Evolutionary conservation across 2,329 filamentous ascomycete genomes (phyloP).

Genomic region (Mollisia scopiformis): DNA sequence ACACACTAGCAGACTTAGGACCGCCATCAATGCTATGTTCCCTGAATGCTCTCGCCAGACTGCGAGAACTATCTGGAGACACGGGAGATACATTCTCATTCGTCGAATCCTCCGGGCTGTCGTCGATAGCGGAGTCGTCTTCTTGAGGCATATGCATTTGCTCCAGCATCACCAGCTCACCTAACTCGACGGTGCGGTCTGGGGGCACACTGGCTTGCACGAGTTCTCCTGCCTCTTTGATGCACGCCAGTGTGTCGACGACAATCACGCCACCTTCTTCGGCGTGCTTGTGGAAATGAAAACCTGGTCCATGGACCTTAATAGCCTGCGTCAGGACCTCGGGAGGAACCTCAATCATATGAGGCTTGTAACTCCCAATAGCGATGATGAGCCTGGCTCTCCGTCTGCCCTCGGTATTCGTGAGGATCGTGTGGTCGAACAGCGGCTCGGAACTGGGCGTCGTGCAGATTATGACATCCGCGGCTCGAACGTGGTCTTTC

Average conservation of each 20-base stretch:
- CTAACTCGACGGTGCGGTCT: constrained; percentile 82
- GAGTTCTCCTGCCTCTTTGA: constrained; percentile 86
- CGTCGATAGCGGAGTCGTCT: constrained; percentile 20
- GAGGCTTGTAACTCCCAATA: constrained; percentile 68
- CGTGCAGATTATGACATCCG: constrained; percentile 87
- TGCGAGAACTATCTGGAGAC: constrained; percentile 10
- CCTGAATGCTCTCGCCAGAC: constrained; percentile 17
- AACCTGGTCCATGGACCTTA: constrained; percentile 53
- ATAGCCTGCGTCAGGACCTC: constrained; percentile 71
- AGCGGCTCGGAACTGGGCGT: constrained; percentile 76
- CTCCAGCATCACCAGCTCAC: constrained; percentile 73
- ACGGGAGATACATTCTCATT: background rate
- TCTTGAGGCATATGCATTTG: constrained; percentile 18
- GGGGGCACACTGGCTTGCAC: constrained; percentile 75
- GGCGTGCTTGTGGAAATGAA: constrained; percentile 69
- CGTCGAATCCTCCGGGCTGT: constrained; percentile 8
- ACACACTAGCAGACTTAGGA: constrained; percentile 14
- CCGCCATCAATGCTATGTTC: constrained; percentile 7
- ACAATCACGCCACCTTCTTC: constrained; percentile 67
- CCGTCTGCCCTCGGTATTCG: constrained; percentile 67
- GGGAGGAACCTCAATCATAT: constrained; percentile 84
- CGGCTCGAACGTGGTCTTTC: constrained; percentile 69
- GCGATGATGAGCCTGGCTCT: constrained; percentile 75
- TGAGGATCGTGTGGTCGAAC: constrained; percentile 75
- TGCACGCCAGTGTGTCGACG: constrained; percentile 76